Conservation (phyloP, 352 stramenopile genomes). For the Phytophthora quininea region DNA sequence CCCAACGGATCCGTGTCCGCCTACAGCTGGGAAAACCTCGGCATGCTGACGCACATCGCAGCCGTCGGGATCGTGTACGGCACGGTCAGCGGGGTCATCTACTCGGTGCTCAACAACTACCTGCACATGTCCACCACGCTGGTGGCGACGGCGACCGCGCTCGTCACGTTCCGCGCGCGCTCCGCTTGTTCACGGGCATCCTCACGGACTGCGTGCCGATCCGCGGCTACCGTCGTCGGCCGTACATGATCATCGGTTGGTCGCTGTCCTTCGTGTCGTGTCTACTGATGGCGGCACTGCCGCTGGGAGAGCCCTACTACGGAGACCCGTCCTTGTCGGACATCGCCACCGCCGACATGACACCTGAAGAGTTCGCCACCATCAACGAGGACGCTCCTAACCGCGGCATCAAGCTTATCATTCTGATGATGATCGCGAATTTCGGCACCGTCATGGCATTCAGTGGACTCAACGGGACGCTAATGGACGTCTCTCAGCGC, state of each 20-base stretch:
- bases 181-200: constrained; percentile 66
- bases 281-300: constrained; percentile 47
- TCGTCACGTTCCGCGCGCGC: constrained; percentile 50
- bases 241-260: constrained; percentile 84
- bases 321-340: constrained; percentile 27
- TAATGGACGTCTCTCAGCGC: constrained; percentile 60
- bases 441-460: constrained; percentile 79
- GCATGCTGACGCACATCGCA: constrained; percentile 48
- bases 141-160: constrained; percentile 44
- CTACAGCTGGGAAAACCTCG: constrained; percentile 42
- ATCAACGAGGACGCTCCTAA: constrained; percentile 49
- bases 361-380: constrained; percentile 32
- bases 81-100: constrained; percentile 40
- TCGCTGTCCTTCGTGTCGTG: constrained; percentile 41
- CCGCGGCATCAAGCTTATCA: constrained; percentile 50
- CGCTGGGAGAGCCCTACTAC: constrained; percentile 56
- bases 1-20: constrained; percentile 24
- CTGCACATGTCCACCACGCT: constrained; percentile 56
- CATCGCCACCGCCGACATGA: constrained; percentile 36
- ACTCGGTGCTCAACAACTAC: constrained; percentile 67
- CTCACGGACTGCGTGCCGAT: constrained; percentile 79
- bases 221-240: constrained; percentile 73
- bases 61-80: constrained; percentile 53
- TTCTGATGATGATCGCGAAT: constrained; percentile 76
- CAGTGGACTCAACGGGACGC: constrained; percentile 63